Evolutionary conservation across 345 rosid genomes (phyloP).

Genomic region (Physaria fendleri): DNA sequence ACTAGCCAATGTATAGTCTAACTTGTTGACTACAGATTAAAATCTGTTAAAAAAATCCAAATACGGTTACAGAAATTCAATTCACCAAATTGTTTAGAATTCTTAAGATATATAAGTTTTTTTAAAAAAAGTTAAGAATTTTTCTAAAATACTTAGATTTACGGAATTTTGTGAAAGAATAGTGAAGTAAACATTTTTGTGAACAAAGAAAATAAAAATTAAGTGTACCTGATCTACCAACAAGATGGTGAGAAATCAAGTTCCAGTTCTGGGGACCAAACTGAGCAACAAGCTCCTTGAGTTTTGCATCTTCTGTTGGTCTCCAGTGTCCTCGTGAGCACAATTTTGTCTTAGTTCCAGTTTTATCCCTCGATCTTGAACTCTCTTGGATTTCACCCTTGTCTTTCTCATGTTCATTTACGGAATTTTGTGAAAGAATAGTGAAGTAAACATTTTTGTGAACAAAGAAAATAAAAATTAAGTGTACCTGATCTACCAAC

Average conservation of each 20-base stretch:
- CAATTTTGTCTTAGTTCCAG: no score
- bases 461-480: not conserved
- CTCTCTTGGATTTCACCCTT: not conserved
- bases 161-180: not conserved
- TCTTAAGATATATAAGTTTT: not conserved
- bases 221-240: no score
- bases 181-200: not conserved
- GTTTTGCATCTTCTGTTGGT: no score
- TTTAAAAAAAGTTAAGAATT: not conserved
- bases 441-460: not conserved
- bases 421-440: not conserved
- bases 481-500: no score
- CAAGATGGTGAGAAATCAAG: no score
- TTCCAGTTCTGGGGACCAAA: no score
- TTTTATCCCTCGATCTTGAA: conserved; percentile 5
- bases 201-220: not conserved
- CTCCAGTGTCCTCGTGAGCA: no score
- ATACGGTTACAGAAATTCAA: not conserved
- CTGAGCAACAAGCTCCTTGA: no score
- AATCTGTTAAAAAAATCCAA: not conserved
- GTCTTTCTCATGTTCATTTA: not conserved
- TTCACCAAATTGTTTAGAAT: no score
- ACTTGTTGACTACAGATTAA: not conserved
- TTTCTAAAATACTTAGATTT: not conserved
- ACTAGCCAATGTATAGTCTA: not conserved